These are phyloP conservation scores for Rhizopus delemar DNA, from an alignment of 371 early-diverging fungal genomes.

Conservation along the genomic window DNA sequence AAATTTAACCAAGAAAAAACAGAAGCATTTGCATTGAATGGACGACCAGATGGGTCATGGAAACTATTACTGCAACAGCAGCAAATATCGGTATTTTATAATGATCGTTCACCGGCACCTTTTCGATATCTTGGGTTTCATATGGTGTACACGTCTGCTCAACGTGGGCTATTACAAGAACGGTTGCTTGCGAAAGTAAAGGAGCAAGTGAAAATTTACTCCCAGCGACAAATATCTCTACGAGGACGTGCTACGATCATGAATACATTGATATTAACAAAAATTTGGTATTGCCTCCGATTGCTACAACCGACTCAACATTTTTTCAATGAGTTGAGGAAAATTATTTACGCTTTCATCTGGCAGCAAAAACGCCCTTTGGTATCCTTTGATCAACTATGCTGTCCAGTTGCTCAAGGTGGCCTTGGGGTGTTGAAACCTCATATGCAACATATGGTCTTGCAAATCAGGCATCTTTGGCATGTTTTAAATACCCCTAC, in stretches of 20 bases:
- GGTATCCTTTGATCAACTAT: neutral
- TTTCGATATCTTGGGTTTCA: constrained; percentile 11
- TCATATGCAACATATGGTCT: neutral
- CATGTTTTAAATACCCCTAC: neutral
- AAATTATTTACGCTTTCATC: neutral
- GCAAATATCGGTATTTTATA: neutral
- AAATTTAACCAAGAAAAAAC: constrained; percentile 3
- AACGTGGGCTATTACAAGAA: neutral
- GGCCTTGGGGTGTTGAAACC: constrained; percentile 2
- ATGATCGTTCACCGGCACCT: neutral
- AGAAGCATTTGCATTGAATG: constrained; percentile 2
- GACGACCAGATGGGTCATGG: neutral
- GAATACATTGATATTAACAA: neutral
- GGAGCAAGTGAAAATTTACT: neutral
- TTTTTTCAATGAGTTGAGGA: neutral
- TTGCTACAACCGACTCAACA: constrained; percentile 1
- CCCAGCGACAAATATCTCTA: neutral
- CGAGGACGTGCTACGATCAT: neutral
- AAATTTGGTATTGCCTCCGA: neutral
- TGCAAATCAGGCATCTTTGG: neutral
- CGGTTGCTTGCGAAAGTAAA: neutral
- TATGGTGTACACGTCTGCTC: neutral
- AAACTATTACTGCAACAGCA: neutral
- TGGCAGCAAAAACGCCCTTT: constrained; percentile 5
- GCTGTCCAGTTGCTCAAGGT: neutral